A percentile compares a stretch with the other conserved stretches of the same genome.
Evolutionary conservation across 1,284 basidiomycete genomes (phyloP).

Genomic region (Pseudozyma thailandica): DNA sequence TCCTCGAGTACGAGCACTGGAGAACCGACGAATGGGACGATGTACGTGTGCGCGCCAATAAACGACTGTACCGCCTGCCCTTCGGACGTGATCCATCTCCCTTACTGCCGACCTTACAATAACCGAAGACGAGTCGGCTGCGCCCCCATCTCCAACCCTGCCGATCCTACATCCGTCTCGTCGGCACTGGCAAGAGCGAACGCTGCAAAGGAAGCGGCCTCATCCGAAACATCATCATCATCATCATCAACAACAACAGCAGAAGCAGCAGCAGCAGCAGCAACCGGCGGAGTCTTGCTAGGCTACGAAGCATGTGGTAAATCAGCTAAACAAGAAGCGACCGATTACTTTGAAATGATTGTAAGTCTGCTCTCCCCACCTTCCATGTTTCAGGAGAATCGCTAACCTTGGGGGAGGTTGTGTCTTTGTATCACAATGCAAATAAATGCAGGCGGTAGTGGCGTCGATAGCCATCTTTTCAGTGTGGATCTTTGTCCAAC

Average conservation of each 20-base stretch:
- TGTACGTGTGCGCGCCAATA: conserved; percentile 35
- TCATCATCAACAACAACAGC: background rate
- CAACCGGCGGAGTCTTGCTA: background rate
- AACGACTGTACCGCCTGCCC: conserved; percentile 49
- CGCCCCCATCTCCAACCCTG: conserved; percentile 7
- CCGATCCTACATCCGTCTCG: conserved; percentile 6
- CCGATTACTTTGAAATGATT: conserved; percentile 51
- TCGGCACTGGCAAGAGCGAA: too few species aligned
- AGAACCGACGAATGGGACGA: background rate
- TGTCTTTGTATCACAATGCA: background rate
- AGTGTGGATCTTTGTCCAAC: conserved; percentile 33
- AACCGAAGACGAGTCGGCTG: conserved; percentile 52
- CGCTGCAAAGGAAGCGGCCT: too few species aligned
- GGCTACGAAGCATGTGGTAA: conserved; percentile 53
- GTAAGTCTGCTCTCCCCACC: conserved; percentile 8
- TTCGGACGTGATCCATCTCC: conserved; percentile 40
- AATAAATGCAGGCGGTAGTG: conserved; percentile 11
- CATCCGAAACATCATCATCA: background rate
- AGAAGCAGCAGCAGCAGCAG: background rate
- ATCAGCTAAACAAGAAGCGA: conserved; percentile 33
- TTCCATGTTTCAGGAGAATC: background rate
- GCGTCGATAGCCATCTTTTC: conserved; percentile 33
- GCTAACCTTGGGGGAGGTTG: background rate
- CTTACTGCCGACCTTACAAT: conserved; percentile 61
- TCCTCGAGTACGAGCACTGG: background rate